Conservation (phyloP, 169 alveolate genomes). For the Babesia bigemina region DNA sequence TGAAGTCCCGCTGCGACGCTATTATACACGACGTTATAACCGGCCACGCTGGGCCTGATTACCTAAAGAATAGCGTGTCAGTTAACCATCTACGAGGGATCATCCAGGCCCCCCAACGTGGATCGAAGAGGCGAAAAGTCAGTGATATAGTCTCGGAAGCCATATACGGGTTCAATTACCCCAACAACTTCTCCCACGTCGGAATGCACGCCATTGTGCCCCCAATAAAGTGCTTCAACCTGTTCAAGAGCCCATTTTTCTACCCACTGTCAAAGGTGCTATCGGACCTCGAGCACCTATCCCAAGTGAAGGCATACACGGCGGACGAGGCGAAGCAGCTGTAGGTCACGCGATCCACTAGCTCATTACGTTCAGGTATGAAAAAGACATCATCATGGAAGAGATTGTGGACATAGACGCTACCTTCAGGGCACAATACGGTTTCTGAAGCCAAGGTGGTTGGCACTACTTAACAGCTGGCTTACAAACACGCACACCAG, state of each 20-base stretch:
- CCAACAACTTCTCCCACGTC: conserved; percentile 60
- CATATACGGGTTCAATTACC: conserved; percentile 66
- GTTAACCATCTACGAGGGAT: conserved; percentile 6
- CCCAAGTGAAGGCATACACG: conserved; percentile 51
- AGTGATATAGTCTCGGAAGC: conserved; percentile 11
- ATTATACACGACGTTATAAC: conserved; percentile 15
- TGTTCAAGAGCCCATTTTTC: conserved; percentile 66
- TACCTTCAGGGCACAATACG: conserved; percentile 28
- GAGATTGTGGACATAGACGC: conserved; percentile 39
- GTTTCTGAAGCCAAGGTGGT: neutral
- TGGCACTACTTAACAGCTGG: too few species aligned
- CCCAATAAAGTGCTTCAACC: conserved; percentile 46
- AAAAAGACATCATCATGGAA: conserved; percentile 44
- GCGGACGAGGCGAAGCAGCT: conserved; percentile 43
- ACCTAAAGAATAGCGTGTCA: neutral
- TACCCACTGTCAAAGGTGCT: conserved; percentile 69
- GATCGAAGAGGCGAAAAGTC: neutral
- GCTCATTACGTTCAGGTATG: conserved; percentile 23
- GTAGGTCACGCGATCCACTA: neutral
- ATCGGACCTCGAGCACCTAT: conserved; percentile 48
- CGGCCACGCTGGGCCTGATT: conserved; percentile 14
- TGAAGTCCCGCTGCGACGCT: conserved; percentile 40
- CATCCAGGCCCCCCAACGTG: neutral
- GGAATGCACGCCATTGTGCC: conserved; percentile 72
- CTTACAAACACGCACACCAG: too few species aligned